Evolutionary conservation across 176 grass and related monocot species (phyloP), one percentile per base, ranked within the genome.

Genomic region (Oryza punctata): DNA sequence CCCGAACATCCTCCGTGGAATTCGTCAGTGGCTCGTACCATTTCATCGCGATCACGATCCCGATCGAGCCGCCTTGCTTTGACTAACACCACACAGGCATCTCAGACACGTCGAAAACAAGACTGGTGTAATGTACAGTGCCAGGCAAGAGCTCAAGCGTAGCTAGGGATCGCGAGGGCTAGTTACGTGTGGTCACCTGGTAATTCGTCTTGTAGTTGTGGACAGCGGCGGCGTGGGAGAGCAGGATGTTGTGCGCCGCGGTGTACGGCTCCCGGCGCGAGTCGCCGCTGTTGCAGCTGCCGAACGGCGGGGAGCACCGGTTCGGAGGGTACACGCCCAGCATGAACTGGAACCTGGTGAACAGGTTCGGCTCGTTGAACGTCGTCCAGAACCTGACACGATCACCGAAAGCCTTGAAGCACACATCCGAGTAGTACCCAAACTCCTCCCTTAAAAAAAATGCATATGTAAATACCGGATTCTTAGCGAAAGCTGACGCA

Each of bases 341-440:
- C 15, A 86, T 63, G 81, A 84, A 95, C 27, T 49, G 6, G 6
- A 45, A 44, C 81, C 45, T 95, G 27, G 23, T 8, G 27, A 72
- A 3, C 65, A 93, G 30, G 75, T 95, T 95, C 72, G 90, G 90
- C 88, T 96, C 93, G 60, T 96, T 96, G 76, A 96, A 91, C 4
- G 93, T 96, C 5, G 79, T 85, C 93, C 93, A 96, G 46, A 75
- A 82, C 75, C 65, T 87, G 7, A 93, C 90, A 65, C 88, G 86
- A 15, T 96, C 88, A 3, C 93, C 93, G 68, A 96, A 96, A 78
- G 71, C 83, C 33, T 26, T 19, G 90, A 96, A 96, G 82, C 93
- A 96, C 0, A 96, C 88, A 6, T 96, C 90, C 5, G 90, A 79
- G 28, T 72, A 95, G 74, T 86, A 60, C 7, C 3, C 85, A 15